Evolutionary conservation across 2,329 filamentous ascomycete genomes (phyloP).

Genomic region (Trichoderma semiorbis): DNA sequence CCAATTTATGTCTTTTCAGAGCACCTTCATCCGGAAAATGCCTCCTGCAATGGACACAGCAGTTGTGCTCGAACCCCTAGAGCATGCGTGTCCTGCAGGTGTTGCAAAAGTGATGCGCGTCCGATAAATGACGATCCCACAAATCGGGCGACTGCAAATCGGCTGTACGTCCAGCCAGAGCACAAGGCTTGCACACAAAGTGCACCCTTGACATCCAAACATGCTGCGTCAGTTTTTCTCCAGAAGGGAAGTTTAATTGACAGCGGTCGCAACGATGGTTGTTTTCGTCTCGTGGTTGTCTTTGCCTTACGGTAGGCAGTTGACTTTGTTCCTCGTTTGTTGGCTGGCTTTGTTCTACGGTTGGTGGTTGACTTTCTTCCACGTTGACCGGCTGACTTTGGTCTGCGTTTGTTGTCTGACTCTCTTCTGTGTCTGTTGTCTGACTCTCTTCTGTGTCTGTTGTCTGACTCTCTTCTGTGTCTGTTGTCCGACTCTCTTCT

Average conservation of each 20-base stretch:
- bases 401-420: no score
- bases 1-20: neutral
- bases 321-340: neutral
- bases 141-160: neutral
- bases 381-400: neutral
- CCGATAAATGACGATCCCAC: neutral
- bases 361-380: neutral
- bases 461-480: no score
- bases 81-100: neutral
- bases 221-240: neutral
- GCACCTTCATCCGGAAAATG: fast-evolving
- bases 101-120: neutral
- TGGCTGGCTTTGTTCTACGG: neutral
- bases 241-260: neutral
- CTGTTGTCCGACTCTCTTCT: no score
- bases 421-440: no score
- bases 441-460: no score
- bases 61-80: neutral
- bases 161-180: neutral
- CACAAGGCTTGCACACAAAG: neutral
- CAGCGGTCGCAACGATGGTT: neutral
- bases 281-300: neutral
- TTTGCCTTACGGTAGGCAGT: neutral
- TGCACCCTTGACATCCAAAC: neutral
- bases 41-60: neutral